Evolutionary conservation across 257 asterid genomes (phyloP).

Genomic region (Euphrasia confusa): DNA sequence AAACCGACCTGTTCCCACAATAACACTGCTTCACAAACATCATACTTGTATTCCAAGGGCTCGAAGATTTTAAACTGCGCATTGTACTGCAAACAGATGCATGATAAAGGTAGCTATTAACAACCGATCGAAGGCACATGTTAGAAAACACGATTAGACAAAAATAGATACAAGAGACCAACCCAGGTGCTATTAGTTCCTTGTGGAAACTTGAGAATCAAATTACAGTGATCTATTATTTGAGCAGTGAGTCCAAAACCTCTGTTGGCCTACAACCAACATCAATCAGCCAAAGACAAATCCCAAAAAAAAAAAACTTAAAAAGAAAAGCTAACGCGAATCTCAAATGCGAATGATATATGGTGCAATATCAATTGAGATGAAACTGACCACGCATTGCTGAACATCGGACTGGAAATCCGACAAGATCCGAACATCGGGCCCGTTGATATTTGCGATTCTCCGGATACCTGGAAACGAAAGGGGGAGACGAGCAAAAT

Average conservation of each 20-base stretch:
- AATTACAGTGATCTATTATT: constrained; percentile 81
- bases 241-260: constrained; percentile 92
- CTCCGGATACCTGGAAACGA: constrained; percentile 42
- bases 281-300: not conserved
- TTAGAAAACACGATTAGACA: constrained; percentile 22
- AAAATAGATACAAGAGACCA: constrained; percentile 27
- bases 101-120: constrained; percentile 9
- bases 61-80: constrained; percentile 82
- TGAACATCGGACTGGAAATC: constrained; percentile 70
- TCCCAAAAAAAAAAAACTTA: not conserved
- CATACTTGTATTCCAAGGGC: constrained; percentile 90
- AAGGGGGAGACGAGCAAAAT: no score
- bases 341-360: not conserved
- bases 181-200: constrained; percentile 99
- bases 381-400: constrained; percentile 81
- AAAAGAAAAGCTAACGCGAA: not conserved
- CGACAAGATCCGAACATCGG: constrained; percentile 48
- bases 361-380: constrained; percentile 7
- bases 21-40: constrained; percentile 85
- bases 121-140: not conserved
- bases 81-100: constrained; percentile 63
- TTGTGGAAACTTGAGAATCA: constrained; percentile 82
- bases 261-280: constrained; percentile 72
- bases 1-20: constrained; percentile 91
- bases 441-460: constrained; percentile 21